These are phyloP conservation scores for Candida tibetensis DNA, from an alignment of 805 yeast species.

Conservation along the genomic window DNA sequence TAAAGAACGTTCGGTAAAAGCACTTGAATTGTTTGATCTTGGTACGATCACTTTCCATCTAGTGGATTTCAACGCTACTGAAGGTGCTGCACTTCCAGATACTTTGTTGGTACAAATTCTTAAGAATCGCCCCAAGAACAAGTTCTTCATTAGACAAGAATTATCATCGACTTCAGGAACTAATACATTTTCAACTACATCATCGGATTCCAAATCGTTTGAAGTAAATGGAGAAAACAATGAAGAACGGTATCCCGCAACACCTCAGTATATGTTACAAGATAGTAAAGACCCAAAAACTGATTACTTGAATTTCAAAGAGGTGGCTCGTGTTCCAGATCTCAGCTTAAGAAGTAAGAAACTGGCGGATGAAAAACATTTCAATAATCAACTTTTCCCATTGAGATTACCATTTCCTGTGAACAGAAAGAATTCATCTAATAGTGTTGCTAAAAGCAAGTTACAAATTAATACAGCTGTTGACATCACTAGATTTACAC, in stretches of 20 bases:
- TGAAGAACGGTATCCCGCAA: constrained; percentile 52
- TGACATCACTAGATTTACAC: neutral
- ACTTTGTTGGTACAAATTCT: constrained; percentile 39
- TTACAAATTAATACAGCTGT: constrained; percentile 16
- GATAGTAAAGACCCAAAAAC: constrained; percentile 35
- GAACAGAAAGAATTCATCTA: constrained; percentile 5
- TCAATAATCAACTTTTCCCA: constrained; percentile 9
- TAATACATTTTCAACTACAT: constrained; percentile 44
- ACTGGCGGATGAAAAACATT: neutral
- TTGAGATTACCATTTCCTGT: constrained; percentile 16
- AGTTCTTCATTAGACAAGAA: constrained; percentile 33
- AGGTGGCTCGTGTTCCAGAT: constrained; percentile 14
- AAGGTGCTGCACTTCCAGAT: constrained; percentile 58
- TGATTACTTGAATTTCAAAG: constrained; percentile 62
- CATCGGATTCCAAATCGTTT: constrained; percentile 55
- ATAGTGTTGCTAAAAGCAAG: constrained; percentile 10
- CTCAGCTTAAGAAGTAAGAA: neutral
- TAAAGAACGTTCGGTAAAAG: constrained; percentile 38
- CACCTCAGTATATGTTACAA: constrained; percentile 66
- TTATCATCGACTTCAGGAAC: constrained; percentile 31
- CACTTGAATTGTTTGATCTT: constrained; percentile 33
- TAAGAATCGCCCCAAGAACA: constrained; percentile 28
- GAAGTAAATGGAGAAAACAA: constrained; percentile 42
- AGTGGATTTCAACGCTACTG: constrained; percentile 64
- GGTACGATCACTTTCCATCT: constrained; percentile 47